These are phyloP conservation scores for Auriculariales sp. DNA, from an alignment of 768 basidiomycete species.

Conservation along the genomic window DNA sequence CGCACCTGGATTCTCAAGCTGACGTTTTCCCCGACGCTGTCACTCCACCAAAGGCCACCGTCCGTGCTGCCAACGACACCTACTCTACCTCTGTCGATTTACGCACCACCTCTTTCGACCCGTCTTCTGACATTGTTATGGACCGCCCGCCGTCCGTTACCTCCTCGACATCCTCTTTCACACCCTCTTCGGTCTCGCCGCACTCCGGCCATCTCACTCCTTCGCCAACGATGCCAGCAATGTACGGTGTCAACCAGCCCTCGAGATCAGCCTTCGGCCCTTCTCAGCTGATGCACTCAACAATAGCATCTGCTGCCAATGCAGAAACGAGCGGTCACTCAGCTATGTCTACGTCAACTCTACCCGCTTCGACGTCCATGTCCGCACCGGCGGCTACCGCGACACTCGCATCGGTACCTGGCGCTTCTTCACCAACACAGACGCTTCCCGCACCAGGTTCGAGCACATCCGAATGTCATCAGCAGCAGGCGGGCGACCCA, in stretches of 20 bases:
- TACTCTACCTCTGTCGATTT: too few species aligned
- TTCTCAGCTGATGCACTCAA: too few species aligned
- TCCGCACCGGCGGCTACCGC: background rate
- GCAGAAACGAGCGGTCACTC: background rate
- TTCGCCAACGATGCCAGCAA: too few species aligned
- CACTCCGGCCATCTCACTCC: background rate
- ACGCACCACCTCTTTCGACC: background rate
- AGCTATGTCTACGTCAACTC: background rate
- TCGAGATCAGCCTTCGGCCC: too few species aligned
- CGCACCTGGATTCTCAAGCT: background rate
- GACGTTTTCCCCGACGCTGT: background rate
- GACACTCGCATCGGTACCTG: background rate
- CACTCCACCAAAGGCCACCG: too few species aligned
- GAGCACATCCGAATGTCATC: slow-evolving; percentile 4
- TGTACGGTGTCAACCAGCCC: too few species aligned
- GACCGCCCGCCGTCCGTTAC: background rate
- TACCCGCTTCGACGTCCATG: background rate
- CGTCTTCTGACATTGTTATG: background rate
- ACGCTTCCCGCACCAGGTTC: background rate
- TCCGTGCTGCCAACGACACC: too few species aligned
- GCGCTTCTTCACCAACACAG: background rate
- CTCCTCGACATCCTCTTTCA: background rate
- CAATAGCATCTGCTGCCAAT: too few species aligned
- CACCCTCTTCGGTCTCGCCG: background rate
- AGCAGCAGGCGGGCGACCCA: slow-evolving; percentile 19